These are phyloP conservation scores for Astraeus odoratus DNA, from an alignment of 768 basidiomycete species.

Conservation along the genomic window DNA sequence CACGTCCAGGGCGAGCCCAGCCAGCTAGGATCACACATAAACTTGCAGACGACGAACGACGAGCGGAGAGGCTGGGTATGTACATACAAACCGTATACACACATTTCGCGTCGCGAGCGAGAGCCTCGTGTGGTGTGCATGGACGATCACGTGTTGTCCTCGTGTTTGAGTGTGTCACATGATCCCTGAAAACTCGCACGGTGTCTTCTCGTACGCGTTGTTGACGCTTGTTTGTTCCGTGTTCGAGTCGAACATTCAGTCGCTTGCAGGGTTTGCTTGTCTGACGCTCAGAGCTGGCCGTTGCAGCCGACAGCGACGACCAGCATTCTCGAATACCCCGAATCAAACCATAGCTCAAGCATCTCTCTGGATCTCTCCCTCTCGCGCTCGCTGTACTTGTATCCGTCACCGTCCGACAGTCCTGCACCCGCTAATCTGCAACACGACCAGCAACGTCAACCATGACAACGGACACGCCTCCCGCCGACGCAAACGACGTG, in stretches of 20 bases:
- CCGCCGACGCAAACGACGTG: conserved; percentile 40
- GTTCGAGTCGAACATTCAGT: conserved; percentile 17
- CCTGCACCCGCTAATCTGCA: not conserved
- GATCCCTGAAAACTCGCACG: conserved; percentile 23
- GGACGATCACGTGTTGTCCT: no score
- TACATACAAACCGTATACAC: no score
- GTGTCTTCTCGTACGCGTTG: conserved; percentile 23
- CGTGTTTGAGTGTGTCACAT: conserved; percentile 1
- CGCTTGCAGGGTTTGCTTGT: not conserved
- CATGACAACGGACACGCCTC: conserved; percentile 18
- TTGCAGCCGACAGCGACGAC: conserved; percentile 5
- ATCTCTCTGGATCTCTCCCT: not conserved
- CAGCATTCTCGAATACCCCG: conserved; percentile 1
- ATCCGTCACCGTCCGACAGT: not conserved
- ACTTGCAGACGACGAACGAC: no score
- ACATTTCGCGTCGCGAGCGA: no score
- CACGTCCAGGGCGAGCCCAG: no score
- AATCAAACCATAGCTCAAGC: no score
- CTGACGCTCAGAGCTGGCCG: conserved; percentile 4
- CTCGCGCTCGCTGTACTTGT: conserved; percentile 21
- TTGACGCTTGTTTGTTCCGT: conserved; percentile 20
- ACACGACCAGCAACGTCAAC: not conserved
- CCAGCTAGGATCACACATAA: no score
- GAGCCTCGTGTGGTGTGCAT: not conserved
- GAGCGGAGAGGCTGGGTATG: no score